Evolutionary conservation across 2,329 filamentous ascomycete species (phyloP).

Genomic region (Xylaria sp.): DNA sequence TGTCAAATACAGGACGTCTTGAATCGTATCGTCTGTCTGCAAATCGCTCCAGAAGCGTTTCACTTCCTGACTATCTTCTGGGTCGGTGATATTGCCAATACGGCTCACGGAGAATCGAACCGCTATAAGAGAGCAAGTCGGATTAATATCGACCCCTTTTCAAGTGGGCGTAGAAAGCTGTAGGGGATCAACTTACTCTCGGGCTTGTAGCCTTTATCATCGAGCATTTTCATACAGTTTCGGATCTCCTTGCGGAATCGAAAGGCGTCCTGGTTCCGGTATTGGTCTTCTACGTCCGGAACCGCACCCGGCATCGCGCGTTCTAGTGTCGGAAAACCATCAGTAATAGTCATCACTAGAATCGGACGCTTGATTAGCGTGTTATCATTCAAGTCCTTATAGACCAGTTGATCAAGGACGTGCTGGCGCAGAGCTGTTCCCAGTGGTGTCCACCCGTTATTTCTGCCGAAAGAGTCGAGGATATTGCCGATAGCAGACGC

Average conservation of each 20-base stretch:
- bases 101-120: constrained; percentile 36
- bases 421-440: no score
- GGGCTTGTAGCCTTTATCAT: constrained; percentile 23
- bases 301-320: constrained; percentile 21
- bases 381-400: constrained; percentile 22
- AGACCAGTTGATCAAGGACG: constrained; percentile 36
- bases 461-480: constrained; percentile 17
- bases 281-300: constrained; percentile 17
- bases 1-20: constrained; percentile 33
- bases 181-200: constrained; percentile 28
- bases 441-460: constrained; percentile 32
- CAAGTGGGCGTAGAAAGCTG: no score
- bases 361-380: constrained; percentile 31
- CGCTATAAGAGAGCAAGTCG: constrained; percentile 11
- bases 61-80: constrained; percentile 23
- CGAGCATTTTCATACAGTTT: constrained; percentile 18
- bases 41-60: constrained; percentile 31
- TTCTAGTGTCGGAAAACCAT: constrained; percentile 35
- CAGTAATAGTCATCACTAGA: constrained; percentile 35
- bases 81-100: constrained; percentile 36
- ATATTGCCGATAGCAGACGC: constrained; percentile 15
- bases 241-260: constrained; percentile 34
- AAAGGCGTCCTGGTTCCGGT: constrained; percentile 28
- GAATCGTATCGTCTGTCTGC: constrained; percentile 24
- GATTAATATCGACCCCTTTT: not conserved